Evolutionary conservation across 2,329 filamentous ascomycete species (phyloP), one percentile per base, ranked within the genome.

Genomic region (Fonsecaea nubica): DNA sequence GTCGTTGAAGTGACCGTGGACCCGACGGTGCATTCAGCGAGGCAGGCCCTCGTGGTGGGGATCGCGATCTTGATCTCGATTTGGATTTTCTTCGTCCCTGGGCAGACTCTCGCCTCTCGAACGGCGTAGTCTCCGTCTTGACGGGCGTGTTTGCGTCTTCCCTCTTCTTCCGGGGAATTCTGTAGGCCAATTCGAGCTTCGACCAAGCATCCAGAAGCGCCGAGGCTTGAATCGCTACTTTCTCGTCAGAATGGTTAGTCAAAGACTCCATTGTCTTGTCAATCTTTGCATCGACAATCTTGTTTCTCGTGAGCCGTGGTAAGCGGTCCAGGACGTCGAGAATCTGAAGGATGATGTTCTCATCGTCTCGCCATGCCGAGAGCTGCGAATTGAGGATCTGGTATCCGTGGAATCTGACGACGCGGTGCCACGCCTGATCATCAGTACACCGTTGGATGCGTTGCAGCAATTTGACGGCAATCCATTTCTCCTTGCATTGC

Each of bases 401-500:
- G 77, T 99, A 99, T 60, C 94, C 95, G 81, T 98, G 95, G 90
- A 98, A 96, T 74, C 92, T 92, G 75, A 97, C 91, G 45, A 98
- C 93, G 60, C 90, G 89, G 78, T 95, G 92, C 67, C 92, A 88
- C 63, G 97, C 92, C 69, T 89, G 89, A 75, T 97, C 92, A 72
- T 97, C 93, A 57, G 94, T 87, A 76, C 91, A 93, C 48, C 87
- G 86, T 78, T 97, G 92, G 69, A 99, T 93, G 60, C 95, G 93
- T 72, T 89, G 87, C 66, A 99, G 86, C 64, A 99, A 83, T 80
- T 98, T 98, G 80, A 97, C 93, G 2, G 92, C 93, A 78, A 99
- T 97, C 95, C 95, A 99, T 80, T 97, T 97, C 84, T 99, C 95
- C 80, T 97, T 96, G 84, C 92, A 97, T 78, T 97, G 94, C 88